These are phyloP conservation scores for Cetraspora pellucida DNA, from an alignment of 192 early-diverging fungal genomes.

Conservation along the genomic window DNA sequence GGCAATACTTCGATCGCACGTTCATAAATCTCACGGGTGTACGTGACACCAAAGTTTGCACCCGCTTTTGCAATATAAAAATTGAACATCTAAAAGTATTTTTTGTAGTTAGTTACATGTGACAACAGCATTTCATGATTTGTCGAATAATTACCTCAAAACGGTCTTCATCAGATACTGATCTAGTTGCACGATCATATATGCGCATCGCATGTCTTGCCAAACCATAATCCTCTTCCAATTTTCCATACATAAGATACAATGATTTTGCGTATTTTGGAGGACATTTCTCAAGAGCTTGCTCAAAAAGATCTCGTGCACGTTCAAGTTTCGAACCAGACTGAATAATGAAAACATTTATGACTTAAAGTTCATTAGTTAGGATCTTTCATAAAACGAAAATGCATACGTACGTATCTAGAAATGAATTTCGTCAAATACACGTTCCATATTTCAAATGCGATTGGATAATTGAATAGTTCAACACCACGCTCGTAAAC, in stretches of 20 bases:
- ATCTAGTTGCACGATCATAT: conserved; percentile 88
- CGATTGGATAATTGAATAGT: conserved; percentile 94
- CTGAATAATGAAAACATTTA: conserved; percentile 34
- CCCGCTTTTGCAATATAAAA: conserved; percentile 91
- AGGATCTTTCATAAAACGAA: neutral
- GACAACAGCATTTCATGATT: neutral
- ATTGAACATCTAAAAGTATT: conserved; percentile 64
- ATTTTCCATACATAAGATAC: conserved; percentile 86
- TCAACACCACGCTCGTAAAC: conserved; percentile 97
- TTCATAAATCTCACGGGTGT: conserved; percentile 90
- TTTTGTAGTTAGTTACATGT: neutral
- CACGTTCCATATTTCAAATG: conserved; percentile 96
- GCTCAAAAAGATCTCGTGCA: conserved; percentile 92
- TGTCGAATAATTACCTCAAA: conserved; percentile 50
- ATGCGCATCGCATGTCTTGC: conserved; percentile 91
- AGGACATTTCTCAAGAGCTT: conserved; percentile 85
- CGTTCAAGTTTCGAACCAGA: conserved; percentile 88
- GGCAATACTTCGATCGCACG: conserved; percentile 86
- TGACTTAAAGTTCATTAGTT: neutral
- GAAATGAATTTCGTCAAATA: conserved; percentile 86
- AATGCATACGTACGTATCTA: conserved; percentile 64
- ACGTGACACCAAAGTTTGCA: conserved; percentile 82
- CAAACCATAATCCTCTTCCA: conserved; percentile 92
- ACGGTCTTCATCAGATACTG: conserved; percentile 74
- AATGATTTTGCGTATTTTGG: conserved; percentile 82